phyloP scores from a whole-genome alignment of 345 rosid genomes.

The Acer negundo region DNA sequence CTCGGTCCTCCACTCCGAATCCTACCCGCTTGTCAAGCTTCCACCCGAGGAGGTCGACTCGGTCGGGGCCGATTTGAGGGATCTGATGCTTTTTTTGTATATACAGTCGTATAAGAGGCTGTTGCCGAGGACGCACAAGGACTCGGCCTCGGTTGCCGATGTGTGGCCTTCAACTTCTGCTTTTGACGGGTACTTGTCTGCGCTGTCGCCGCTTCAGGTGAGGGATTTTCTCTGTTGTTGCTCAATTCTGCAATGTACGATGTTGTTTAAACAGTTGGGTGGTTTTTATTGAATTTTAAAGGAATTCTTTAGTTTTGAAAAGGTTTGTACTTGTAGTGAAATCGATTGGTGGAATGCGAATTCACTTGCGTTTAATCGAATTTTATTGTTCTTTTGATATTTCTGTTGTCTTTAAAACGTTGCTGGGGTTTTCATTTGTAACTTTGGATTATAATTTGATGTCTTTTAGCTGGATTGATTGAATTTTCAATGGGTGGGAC shows the following conservation, averaged over 20 bases:
- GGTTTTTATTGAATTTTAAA: not conserved
- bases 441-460: not conserved
- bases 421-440: not conserved
- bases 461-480: not conserved
- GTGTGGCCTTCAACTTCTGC: constrained; percentile 99
- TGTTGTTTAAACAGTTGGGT: not conserved
- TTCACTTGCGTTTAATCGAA: not conserved
- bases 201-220: constrained; percentile 96
- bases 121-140: constrained; percentile 93
- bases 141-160: constrained; percentile 91
- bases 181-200: constrained; percentile 93
- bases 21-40: constrained; percentile 71
- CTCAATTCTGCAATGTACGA: constrained; percentile 8
- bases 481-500: not conserved
- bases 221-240: constrained; percentile 10
- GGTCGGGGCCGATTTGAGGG: constrained; percentile 80
- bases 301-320: not conserved
- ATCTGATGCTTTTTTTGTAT: constrained; percentile 81
- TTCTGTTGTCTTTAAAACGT: not conserved
- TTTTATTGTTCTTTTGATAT: not conserved
- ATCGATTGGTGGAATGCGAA: not conserved
- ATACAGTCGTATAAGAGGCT: constrained; percentile 95
- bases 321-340: not conserved
- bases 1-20: constrained; percentile 78
- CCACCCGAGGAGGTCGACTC: constrained; percentile 54